Base-by-base conservation (phyloP, 1,284 basidiomycete species). In the Jaminaea rosea region DNA sequence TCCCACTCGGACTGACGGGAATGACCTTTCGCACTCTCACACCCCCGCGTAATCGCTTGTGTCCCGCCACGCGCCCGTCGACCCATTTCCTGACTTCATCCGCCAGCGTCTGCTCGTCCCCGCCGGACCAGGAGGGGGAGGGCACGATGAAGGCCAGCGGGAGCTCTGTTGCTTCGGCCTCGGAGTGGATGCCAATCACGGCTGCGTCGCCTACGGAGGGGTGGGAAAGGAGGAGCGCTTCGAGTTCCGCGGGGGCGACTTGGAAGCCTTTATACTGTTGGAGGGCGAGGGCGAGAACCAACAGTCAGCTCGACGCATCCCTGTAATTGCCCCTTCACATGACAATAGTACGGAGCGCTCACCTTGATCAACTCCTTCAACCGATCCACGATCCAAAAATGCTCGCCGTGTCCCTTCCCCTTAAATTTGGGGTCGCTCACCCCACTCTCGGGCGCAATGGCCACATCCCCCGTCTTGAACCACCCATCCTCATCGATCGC, bases 401-500 rank as follows among this genome's bases (percentile, higher is more conserved):
- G 47, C n/a, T n/a, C n/a, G n/a, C n/a, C n/a, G n/a, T n/a, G n/a
- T n/a, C n/a, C n/a, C n/a, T n/a, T n/a, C n/a, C n/a, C n/a, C n/a
- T n/a, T n/a, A n/a, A n/a, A n/a, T n/a, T n/a, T n/a, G n/a, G n/a
- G n/a, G n/a, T n/a, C n/a, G n/a, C n/a, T n/a, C n/a, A n/a, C n/a
- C 10, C 53, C 59, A 1, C 59, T 55, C 3, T 50, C 26, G 34
- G 58, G 53, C 21, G 53, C 49, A 23, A 64, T 49, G 15, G 57
- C 69, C 32, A 72, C 49, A 44, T 72, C 69, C 17, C 69, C 69
- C 4, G 67, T 69, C 46, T 60, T 60, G 55, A 69, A 61, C 55
- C 62, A 72, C 13, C 24, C 39, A 29, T 70, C 67, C 1, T 36
- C 6, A 10, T 63, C 87, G 68, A 97, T 75, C 13, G 89, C 82